Percentiles rank a stretch among this genome's conserved stretches.
Evolutionary conservation across 345 rosid genomes (phyloP).

Genomic region (Litchi chinensis): DNA sequence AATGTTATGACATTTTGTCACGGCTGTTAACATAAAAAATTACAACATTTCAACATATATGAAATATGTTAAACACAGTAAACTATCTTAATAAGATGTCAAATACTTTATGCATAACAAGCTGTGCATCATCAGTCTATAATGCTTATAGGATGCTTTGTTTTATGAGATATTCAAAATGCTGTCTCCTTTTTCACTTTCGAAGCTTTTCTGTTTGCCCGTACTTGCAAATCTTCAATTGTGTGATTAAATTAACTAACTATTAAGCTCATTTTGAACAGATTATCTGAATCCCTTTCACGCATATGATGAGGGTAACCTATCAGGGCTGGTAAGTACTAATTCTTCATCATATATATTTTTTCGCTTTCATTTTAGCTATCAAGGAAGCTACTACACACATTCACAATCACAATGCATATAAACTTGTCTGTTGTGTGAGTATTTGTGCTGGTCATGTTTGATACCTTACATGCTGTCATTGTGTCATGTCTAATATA

Average conservation of each 20-base stretch:
- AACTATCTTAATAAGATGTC: no score
- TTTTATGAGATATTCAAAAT: not conserved
- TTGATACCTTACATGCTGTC: not conserved
- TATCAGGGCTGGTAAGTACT: slow-evolving; percentile 63
- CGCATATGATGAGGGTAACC: slow-evolving; percentile 74
- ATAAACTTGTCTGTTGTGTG: not conserved
- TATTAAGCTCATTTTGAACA: slow-evolving; percentile 21
- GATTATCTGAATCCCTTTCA: slow-evolving; percentile 72
- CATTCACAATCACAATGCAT: not conserved
- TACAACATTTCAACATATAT: no score
- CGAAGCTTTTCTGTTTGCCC: not conserved
- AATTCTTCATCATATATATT: not conserved
- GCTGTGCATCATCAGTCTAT: no score
- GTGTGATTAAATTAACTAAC: slow-evolving; percentile 5
- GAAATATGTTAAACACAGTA: no score
- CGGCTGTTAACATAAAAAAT: no score
- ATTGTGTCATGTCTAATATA: not conserved
- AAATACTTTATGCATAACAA: no score
- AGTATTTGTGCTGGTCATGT: not conserved
- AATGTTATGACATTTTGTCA: no score
- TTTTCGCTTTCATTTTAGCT: not conserved
- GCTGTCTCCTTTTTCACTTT: not conserved
- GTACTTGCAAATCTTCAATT: not conserved
- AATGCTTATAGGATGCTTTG: not conserved
- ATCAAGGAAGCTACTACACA: not conserved